phyloP scores from a whole-genome alignment of 139 green algal genomes.

The Tetraselmis striata region DNA sequence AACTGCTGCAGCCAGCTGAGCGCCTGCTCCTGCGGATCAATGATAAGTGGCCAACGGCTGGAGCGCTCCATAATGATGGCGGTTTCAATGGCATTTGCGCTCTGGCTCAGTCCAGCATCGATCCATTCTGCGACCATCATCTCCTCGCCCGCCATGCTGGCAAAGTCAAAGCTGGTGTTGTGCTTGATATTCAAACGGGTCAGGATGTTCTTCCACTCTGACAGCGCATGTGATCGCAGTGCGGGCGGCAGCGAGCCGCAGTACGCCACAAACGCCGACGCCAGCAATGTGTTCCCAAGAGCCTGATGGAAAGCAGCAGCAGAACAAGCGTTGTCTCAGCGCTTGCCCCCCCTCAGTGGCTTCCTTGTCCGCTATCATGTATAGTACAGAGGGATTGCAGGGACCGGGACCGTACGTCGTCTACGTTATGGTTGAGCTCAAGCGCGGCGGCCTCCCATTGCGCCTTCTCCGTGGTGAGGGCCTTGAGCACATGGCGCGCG shows the following conservation, averaged over 20 bases:
- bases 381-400: no score
- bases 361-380: no score
- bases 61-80: background rate
- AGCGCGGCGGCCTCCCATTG: background rate
- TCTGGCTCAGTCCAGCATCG: background rate
- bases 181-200: background rate
- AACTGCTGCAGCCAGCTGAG: background rate
- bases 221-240: background rate
- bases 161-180: background rate
- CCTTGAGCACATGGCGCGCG: background rate
- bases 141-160: background rate
- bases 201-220: background rate
- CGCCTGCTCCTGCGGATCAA: background rate
- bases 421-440: background rate
- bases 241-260: background rate
- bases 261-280: background rate
- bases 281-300: background rate
- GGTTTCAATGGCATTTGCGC: background rate
- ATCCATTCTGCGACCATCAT: background rate
- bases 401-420: background rate
- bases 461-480: background rate
- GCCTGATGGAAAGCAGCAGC: no score
- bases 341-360: no score
- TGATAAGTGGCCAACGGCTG: background rate
- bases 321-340: no score